Base-by-base conservation (phyloP, 371 early-diverging fungal genomes). In the Apophysomyces sp. region DNA sequence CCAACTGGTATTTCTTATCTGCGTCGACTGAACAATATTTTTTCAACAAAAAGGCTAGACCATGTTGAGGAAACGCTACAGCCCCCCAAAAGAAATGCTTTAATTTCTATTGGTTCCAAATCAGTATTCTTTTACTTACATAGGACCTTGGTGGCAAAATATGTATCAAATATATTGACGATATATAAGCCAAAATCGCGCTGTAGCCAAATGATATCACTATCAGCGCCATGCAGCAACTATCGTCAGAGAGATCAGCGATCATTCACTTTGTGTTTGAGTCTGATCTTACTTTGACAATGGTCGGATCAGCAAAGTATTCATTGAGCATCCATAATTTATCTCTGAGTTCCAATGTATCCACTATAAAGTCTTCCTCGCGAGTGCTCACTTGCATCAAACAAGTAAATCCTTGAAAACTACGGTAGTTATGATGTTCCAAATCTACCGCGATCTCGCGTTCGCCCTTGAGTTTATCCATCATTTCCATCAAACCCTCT, bases 181-280 rank as follows among this genome's bases (percentile, higher is more conserved):
- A 99, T 79, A 63, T 98, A 99, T 3, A 96, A 74, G 15, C 97
- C 97, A 73, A 99, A 96, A 71, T 99, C 99, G 15, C 92, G 85
- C 75, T 99, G 99, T 51, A 99, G 84, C 99, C 99, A 99, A 52
- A 87, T 73, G n/a, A 98, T 88, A 86, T 99, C 99, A 72, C 78
- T 85, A 7, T 95, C 94, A 12, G 98, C 97, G 72, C 99, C 99
- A 72, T 99, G 99, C 31, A 99, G 78, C 7, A 91, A 80, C 84
- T 86, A 59, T 3, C 9, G 11, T 40, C 18, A 39, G 2, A 13
- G 27, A 58, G 6, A 9, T 44, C 34, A 4, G 41, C 4, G 11
- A 52, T 28, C 34, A 9, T 49, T 57, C 29, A 3, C 34, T 28
- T 34, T 4, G n/a, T 6, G 1, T 4, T 24, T 52, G 7, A 3